Base-by-base conservation (phyloP, 768 basidiomycete genomes). In the Mycena sanguinolenta region DNA sequence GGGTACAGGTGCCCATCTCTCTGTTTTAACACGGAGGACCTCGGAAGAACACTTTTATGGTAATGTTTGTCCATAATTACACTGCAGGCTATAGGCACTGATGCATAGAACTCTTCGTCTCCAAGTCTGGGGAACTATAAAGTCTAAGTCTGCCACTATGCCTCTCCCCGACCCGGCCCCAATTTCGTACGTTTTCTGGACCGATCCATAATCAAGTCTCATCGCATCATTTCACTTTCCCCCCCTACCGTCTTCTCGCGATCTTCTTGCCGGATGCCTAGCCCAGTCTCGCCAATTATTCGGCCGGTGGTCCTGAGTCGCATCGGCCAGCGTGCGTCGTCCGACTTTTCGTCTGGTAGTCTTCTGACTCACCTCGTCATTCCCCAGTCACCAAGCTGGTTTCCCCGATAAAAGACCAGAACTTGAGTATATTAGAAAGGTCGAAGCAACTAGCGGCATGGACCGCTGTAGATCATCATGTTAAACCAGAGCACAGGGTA, bases 401-500 rank as follows among this genome's bases (percentile, higher is more conserved):
- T 66, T 69, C 74, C 42, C 72, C 74, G 54, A 73, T 68, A 58
- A 71, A 34, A 60, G 67, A 64, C 65, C 73, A 30, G 70, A 71
- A 58, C 28, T 63, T 89, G 73, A 85, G 84, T 46, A 77, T 78
- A 6, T 84, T 99, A 46, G 97, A 99, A 75, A 86, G 87, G 62
- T 91, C 96, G 21, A 99, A 99, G 82, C 87, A 89, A 62, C 86
- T 97, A 21, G 98, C 98, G 12, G 98, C 98, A 4, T 97, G 90
- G 82, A 93, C 94, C 1, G 98, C 98, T 0, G 97, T 99, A 2
- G 97, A 99, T 78, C 87, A 90, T 58, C 93, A 98, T 81, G 87
- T 99, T 36, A 86, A 87, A 65, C 88, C 92, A 30, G 87, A 95
- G 74, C 92, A 98, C 82, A 92, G 91, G 84, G 96, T 94, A 74